Evolutionary conservation across 179 eudicot genomes (phyloP).

Genomic region (Silene coronaria): DNA sequence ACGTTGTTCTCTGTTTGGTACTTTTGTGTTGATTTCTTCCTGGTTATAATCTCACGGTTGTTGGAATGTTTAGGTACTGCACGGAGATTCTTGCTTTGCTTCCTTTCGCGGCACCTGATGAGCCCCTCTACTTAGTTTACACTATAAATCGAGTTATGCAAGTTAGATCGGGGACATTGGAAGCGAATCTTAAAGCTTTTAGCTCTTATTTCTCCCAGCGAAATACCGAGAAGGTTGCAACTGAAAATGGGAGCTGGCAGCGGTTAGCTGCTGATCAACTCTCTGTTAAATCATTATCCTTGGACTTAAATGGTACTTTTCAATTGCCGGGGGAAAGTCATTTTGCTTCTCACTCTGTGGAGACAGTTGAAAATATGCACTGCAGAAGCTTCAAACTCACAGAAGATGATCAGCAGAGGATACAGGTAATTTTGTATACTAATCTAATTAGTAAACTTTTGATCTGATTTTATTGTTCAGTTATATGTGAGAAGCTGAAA

Average conservation of each 20-base stretch:
- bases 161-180: constrained; percentile 88
- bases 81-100: constrained; percentile 86
- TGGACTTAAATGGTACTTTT: constrained; percentile 37
- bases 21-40: not conserved
- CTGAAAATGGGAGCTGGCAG: constrained; percentile 46
- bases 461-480: not conserved
- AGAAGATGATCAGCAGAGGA: constrained; percentile 54
- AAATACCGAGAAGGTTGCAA: constrained; percentile 25
- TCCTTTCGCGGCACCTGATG: constrained; percentile 84
- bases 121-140: constrained; percentile 85
- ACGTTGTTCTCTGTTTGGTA: constrained; percentile 27
- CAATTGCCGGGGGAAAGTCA: constrained; percentile 31
- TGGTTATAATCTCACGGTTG: constrained; percentile 20
- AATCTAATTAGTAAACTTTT: not conserved
- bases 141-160: constrained; percentile 85
- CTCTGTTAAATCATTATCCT: constrained; percentile 24
- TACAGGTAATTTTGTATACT: constrained; percentile 47
- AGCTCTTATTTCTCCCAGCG: constrained; percentile 50
- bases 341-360: constrained; percentile 24
- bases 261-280: constrained; percentile 26
- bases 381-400: constrained; percentile 31
- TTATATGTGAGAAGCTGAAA: not conserved
- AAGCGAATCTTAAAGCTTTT: constrained; percentile 70
- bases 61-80: constrained; percentile 60
- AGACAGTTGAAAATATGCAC: constrained; percentile 28